These are phyloP conservation scores for Arachis monticola DNA, from an alignment of 331 rosid species.

Conservation along the genomic window DNA sequence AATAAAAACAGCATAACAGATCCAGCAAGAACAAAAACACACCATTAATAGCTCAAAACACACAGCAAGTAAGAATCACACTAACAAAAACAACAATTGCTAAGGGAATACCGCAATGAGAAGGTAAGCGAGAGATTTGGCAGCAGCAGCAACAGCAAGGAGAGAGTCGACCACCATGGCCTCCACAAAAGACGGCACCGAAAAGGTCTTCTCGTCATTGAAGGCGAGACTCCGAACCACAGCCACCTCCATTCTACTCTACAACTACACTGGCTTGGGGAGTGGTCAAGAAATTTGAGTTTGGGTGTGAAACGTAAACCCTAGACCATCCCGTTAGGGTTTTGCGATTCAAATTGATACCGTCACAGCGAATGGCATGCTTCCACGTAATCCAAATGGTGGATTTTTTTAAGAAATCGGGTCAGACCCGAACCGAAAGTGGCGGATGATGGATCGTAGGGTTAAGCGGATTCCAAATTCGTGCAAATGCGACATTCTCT, in stretches of 20 bases:
- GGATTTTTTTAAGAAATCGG: neutral
- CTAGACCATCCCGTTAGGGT: neutral
- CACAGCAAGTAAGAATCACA: neutral
- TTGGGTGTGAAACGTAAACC: neutral
- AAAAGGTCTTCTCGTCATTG: conserved; percentile 10
- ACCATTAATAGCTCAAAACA: neutral
- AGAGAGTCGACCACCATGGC: conserved; percentile 30
- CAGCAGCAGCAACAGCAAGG: conserved; percentile 21
- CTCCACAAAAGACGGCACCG: conserved; percentile 8
- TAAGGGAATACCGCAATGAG: conserved; percentile 37
- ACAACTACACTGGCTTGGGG: neutral
- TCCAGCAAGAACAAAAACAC: conserved; percentile 2
- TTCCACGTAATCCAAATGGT: conserved; percentile 32
- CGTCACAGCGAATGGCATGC: conserved; percentile 1
- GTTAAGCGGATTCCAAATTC: neutral
- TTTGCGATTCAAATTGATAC: conserved; percentile 9
- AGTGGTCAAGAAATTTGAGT: neutral
- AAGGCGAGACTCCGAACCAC: conserved; percentile 26
- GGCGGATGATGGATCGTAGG: neutral
- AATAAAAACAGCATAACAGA: conserved; percentile 11
- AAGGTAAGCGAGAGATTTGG: conserved; percentile 43
- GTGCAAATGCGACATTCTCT: too few species aligned
- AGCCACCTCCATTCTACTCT: conserved; percentile 34
- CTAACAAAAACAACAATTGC: neutral
- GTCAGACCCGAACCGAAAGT: neutral